Evolutionary conservation across 2,329 filamentous ascomycete species (phyloP).

Genomic region (Arthroderma uncinatum): DNA sequence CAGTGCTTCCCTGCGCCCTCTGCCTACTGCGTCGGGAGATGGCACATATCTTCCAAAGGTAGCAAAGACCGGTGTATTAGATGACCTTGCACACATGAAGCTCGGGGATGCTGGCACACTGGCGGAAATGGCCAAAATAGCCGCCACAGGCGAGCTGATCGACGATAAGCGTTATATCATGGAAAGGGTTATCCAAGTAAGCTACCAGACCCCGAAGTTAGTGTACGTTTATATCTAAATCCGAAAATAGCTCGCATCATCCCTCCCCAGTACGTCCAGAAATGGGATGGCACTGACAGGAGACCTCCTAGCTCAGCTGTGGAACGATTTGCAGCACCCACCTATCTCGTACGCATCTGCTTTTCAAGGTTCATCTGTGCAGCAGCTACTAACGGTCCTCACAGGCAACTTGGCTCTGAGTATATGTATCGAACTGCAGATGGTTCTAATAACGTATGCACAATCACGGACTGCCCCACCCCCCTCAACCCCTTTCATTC

Average conservation of each 20-base stretch:
- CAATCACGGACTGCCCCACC: background rate
- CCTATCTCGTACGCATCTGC: constrained; percentile 19
- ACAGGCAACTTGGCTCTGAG: constrained; percentile 28
- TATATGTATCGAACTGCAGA: constrained; percentile 26
- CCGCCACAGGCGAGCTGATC: constrained; percentile 41
- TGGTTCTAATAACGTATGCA: constrained; percentile 18
- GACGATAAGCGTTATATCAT: constrained; percentile 54
- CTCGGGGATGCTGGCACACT: constrained; percentile 36
- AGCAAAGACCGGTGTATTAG: constrained; percentile 26
- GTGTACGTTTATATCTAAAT: constrained; percentile 32
- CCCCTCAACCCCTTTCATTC: background rate
- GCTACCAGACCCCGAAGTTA: constrained; percentile 16
- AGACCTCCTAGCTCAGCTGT: constrained; percentile 22
- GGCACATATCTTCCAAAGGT: constrained; percentile 14
- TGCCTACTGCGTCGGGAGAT: constrained; percentile 34
- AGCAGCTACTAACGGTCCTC: constrained; percentile 18
- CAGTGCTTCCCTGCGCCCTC: constrained; percentile 31
- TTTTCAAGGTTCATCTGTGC: background rate
- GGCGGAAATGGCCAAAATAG: constrained; percentile 31
- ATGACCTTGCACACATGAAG: constrained; percentile 40
- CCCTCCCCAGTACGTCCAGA: constrained; percentile 19
- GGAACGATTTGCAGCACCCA: constrained; percentile 26
- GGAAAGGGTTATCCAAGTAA: constrained; percentile 45
- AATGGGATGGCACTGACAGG: constrained; percentile 18
- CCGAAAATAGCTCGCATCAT: constrained; percentile 20